Evolutionary conservation across 1,284 basidiomycete species (phyloP), one percentile per base, ranked within the genome.

Genomic region (Malassezia globosa): DNA sequence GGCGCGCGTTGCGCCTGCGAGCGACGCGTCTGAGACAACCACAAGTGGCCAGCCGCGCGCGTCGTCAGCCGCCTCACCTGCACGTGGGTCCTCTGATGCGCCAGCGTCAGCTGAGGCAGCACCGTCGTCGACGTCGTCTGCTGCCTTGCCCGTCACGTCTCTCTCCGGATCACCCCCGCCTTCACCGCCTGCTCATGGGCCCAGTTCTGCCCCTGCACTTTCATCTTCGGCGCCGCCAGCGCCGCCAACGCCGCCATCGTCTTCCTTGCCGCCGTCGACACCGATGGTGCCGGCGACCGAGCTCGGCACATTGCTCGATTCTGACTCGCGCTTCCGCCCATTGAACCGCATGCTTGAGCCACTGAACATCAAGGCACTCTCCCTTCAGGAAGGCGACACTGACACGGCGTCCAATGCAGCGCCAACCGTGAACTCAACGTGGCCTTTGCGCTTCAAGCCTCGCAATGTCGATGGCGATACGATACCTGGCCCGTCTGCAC

Each of bases 281-380:
- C 29, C 29, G 29, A 31, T 31, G 29, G 29, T n/a, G 10, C 29
- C 29, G n/a, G 29, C 29, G 10, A 19, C 10, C 19, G 35, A 18
- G 8, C 2, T 3, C 19, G 13, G 10, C 19, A 19, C n/a, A 19
- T 19, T 18, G n/a, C 13, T 21, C n/a, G 35, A 37, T 10, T 10
- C 10, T 16, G 35, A 37, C 19, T 10, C 35, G 13, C 35, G 35
- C 11, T 16, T 19, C 21, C 35, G 35, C 10, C 35, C 39, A n/a
- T 18, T 42, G 13, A 26, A 16, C 16, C 46, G 46, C 16, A 23
- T 42, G 6, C 33, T 41, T n/a, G 46, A 48, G 39, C 46, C 46
- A 24, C 46, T 48, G 10, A 42, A 37, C 27, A 36, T 42, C 31
- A 25, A 37, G 39, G 26, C 25, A 21, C 25, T 42, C 10, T 5